These are phyloP conservation scores for Bryum argenteum DNA, from an alignment of 225 moss, liverwort and hornwort species.

Conservation along the genomic window DNA sequence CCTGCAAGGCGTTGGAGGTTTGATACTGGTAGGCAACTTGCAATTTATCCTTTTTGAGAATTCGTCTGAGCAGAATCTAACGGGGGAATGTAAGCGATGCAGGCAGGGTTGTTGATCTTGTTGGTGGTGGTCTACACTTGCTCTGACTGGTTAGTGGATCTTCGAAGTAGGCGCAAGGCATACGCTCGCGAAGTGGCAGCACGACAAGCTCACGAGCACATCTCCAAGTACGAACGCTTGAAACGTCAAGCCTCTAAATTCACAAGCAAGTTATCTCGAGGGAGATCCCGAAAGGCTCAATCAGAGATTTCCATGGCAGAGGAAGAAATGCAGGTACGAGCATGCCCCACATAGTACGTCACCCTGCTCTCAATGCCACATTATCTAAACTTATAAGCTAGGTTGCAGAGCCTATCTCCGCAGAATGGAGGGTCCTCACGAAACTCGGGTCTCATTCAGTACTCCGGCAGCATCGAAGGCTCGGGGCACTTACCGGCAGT, in stretches of 20 bases:
- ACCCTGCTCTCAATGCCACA: not conserved
- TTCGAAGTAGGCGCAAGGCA: slow-evolving; percentile 62
- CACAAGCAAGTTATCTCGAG: slow-evolving; percentile 43
- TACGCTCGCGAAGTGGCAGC: slow-evolving; percentile 72
- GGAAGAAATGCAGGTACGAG: slow-evolving; percentile 58
- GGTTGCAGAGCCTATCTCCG: slow-evolving; percentile 35
- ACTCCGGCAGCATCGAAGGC: slow-evolving; percentile 24
- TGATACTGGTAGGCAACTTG: slow-evolving; percentile 59
- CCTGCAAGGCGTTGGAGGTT: slow-evolving; percentile 65
- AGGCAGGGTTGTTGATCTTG: slow-evolving; percentile 67
- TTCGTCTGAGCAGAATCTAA: slow-evolving; percentile 3
- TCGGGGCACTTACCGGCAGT: slow-evolving; percentile 33
- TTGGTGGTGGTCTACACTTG: slow-evolving; percentile 79
- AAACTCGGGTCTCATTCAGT: slow-evolving; percentile 22
- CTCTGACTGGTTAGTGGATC: slow-evolving; percentile 83
- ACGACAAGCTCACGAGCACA: slow-evolving; percentile 65
- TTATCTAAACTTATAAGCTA: not conserved
- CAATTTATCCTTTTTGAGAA: not conserved
- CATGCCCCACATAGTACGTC: not conserved
- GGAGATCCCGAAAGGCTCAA: slow-evolving; percentile 42
- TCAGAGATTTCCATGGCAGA: slow-evolving; percentile 26
- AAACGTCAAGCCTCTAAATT: slow-evolving; percentile 56
- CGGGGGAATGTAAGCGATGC: slow-evolving; percentile 23
- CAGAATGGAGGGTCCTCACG: slow-evolving; percentile 26
- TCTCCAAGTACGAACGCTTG: slow-evolving; percentile 69